phyloP scores from a whole-genome alignment of 768 basidiomycete species.

The Vararia minispora region DNA sequence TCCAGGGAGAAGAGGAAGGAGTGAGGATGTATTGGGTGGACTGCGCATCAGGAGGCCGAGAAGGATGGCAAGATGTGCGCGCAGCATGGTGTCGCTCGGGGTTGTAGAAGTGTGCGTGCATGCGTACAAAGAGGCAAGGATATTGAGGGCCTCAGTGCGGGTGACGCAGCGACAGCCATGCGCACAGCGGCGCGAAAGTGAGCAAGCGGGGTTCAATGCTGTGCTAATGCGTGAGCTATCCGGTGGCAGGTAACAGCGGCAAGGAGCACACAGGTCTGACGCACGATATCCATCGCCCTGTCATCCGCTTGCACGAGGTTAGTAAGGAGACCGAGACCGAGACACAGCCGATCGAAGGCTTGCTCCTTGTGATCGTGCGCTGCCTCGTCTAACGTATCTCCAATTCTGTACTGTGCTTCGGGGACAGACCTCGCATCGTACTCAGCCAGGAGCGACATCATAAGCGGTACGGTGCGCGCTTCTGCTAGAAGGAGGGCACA shows the following conservation, averaged over 20 bases:
- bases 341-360: constrained; percentile 60
- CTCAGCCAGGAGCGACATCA: constrained; percentile 36
- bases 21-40: constrained; percentile 20
- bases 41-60: constrained; percentile 41
- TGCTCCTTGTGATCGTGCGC: constrained; percentile 24
- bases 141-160: constrained; percentile 34
- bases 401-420: no score
- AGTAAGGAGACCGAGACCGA: constrained; percentile 64
- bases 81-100: constrained; percentile 36
- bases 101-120: constrained; percentile 18
- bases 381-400: constrained; percentile 10
- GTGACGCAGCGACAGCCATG: constrained; percentile 40
- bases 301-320: constrained; percentile 59
- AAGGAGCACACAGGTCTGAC: constrained; percentile 38
- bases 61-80: constrained; percentile 66
- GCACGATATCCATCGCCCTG: constrained; percentile 33
- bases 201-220: constrained; percentile 46
- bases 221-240: not conserved
- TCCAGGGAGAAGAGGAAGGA: constrained; percentile 27
- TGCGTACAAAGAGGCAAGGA: constrained; percentile 39
- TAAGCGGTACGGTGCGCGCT: constrained; percentile 33
- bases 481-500: constrained; percentile 36
- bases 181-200: constrained; percentile 37
- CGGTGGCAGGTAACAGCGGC: not conserved
- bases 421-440: no score